Conservation (phyloP, 2,329 filamentous ascomycete genomes). For the Fonsecaea pedrosoi region DNA sequence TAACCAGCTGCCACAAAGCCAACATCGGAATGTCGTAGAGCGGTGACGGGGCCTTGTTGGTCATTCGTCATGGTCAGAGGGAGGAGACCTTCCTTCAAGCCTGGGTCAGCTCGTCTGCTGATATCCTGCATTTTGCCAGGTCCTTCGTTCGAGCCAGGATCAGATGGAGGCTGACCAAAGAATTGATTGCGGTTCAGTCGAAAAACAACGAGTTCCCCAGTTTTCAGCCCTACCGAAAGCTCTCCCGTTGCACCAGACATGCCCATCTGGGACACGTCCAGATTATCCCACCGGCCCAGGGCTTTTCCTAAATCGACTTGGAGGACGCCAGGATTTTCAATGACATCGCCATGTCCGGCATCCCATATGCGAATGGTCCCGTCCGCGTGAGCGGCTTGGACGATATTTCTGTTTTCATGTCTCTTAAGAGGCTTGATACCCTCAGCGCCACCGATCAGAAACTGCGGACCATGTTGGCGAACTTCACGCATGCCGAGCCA, state of each 20-base stretch:
- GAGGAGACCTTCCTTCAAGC: conserved; percentile 78
- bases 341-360: conserved; percentile 85
- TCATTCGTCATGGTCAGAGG: conserved; percentile 83
- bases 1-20: conserved; percentile 90
- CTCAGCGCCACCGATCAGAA: conserved; percentile 80
- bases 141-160: conserved; percentile 62
- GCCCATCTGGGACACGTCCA: conserved; percentile 79
- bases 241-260: conserved; percentile 83
- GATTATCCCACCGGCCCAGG: conserved; percentile 75
- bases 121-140: conserved; percentile 78
- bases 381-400: conserved; percentile 88
- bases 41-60: conserved; percentile 79
- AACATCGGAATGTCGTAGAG: conserved; percentile 83
- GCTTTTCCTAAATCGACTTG: conserved; percentile 88
- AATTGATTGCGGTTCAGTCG: conserved; percentile 83
- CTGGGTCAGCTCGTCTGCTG: conserved; percentile 71
- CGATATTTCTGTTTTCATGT: conserved; percentile 81
- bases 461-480: conserved; percentile 75
- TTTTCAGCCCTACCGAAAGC: conserved; percentile 78
- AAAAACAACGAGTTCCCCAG: conserved; percentile 86
- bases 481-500: conserved; percentile 94
- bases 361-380: conserved; percentile 94
- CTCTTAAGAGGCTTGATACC: conserved; percentile 72
- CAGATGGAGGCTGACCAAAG: conserved; percentile 62
- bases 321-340: conserved; percentile 81